phyloP scores from a whole-genome alignment of 371 early-diverging fungal species.

The Choanephora cucurbitarum region DNA sequence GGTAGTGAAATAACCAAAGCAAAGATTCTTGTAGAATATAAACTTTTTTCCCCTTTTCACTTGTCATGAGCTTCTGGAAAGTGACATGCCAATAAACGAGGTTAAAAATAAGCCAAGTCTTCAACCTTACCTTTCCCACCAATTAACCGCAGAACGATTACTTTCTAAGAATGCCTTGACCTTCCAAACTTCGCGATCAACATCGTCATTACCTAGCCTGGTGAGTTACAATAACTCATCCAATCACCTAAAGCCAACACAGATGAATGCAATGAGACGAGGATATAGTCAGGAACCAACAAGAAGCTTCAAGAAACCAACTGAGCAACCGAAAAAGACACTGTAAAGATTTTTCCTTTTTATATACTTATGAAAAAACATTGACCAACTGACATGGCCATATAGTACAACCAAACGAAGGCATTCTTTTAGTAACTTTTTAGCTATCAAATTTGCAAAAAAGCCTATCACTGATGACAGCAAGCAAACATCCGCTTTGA shows the following conservation, averaged over 20 bases:
- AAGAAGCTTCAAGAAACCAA: not conserved
- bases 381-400: too few relatives aligned
- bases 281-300: slow-evolving; percentile 18
- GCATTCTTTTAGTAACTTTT: slow-evolving; percentile 50
- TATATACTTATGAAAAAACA: too few relatives aligned
- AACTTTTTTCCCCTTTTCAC: too few relatives aligned
- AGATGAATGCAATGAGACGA: too few relatives aligned
- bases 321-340: slow-evolving; percentile 21
- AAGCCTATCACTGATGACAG: slow-evolving; percentile 4
- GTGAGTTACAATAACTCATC: slow-evolving; percentile 28
- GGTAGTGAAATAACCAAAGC: too few relatives aligned
- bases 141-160: slow-evolving; percentile 4
- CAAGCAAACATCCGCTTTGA: not conserved
- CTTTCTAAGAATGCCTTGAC: slow-evolving; percentile 17
- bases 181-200: slow-evolving; percentile 32
- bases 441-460: slow-evolving; percentile 35
- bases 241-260: too few relatives aligned
- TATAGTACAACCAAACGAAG: slow-evolving; percentile 31
- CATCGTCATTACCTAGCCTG: slow-evolving; percentile 40
- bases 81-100: too few relatives aligned
- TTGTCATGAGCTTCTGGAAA: too few relatives aligned
- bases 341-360: too few relatives aligned
- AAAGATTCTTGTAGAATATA: too few relatives aligned
- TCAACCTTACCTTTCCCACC: too few relatives aligned
- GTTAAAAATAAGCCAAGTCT: too few relatives aligned